These are phyloP conservation scores for Ganoderma sinense DNA, from an alignment of 1,284 basidiomycete genomes.

Conservation along the genomic window DNA sequence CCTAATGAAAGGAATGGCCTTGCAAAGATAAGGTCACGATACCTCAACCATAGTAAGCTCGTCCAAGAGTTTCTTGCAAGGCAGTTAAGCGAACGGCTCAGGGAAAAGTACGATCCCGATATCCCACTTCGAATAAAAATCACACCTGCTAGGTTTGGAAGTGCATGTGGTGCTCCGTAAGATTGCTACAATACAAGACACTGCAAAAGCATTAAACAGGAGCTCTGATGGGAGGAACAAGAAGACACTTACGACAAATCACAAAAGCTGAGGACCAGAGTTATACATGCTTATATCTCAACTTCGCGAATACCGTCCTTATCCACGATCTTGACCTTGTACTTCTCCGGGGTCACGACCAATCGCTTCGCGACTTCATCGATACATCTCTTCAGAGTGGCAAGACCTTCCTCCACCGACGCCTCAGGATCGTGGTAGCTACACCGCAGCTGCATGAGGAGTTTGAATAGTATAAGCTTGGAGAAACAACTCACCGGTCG, in stretches of 20 bases:
- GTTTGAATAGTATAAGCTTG: neutral
- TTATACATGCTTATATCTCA: constrained; percentile 55
- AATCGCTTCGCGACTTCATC: constrained; percentile 89
- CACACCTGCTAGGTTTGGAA: neutral
- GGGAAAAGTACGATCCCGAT: neutral
- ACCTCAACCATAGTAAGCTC: neutral
- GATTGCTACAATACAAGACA: constrained; percentile 10
- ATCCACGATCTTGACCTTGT: constrained; percentile 92
- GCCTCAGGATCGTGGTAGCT: constrained; percentile 90
- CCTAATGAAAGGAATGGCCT: neutral
- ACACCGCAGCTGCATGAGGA: too few species aligned
- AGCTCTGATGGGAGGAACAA: neutral
- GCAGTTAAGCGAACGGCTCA: too few species aligned
- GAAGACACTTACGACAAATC: constrained; percentile 15
- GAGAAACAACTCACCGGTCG: constrained; percentile 71
- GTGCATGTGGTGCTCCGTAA: neutral
- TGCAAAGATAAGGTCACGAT: neutral
- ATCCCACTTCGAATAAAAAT: neutral
- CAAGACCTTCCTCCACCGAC: constrained; percentile 85
- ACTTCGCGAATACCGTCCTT: constrained; percentile 87
- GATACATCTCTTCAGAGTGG: constrained; percentile 86
- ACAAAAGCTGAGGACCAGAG: neutral
- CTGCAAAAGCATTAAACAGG: neutral
- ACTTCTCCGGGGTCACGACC: constrained; percentile 82
- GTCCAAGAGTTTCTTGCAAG: neutral